Evolutionary conservation across 192 early-diverging fungal genomes (phyloP).

Genomic region (Irineochytrium annulatum): DNA sequence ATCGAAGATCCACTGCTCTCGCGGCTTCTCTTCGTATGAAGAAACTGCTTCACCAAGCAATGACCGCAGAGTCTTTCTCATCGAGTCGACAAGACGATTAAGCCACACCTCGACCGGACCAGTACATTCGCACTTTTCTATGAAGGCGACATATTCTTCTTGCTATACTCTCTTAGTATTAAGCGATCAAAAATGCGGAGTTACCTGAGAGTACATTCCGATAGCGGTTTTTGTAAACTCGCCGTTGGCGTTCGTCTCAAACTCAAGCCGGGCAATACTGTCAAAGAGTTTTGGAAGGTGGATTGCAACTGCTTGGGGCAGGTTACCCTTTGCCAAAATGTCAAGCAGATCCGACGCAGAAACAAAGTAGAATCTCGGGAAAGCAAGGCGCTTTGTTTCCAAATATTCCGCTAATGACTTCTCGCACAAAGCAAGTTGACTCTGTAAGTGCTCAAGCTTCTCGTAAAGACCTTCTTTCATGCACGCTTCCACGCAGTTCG

Average conservation of each 20-base stretch:
- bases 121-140: conserved; percentile 55
- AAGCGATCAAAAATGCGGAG: no score
- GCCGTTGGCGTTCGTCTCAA: conserved; percentile 43
- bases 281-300: conserved; percentile 63
- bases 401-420: conserved; percentile 64
- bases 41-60: conserved; percentile 54
- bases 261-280: conserved; percentile 51
- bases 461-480: conserved; percentile 56
- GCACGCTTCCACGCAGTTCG: conserved; percentile 57
- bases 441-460: conserved; percentile 49
- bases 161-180: no score
- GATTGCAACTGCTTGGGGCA: conserved; percentile 53
- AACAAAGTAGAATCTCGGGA: conserved; percentile 66
- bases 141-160: conserved; percentile 58
- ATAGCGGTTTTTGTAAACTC: conserved; percentile 57
- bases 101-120: conserved; percentile 65
- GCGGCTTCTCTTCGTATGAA: conserved; percentile 64
- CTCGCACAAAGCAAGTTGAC: conserved; percentile 60
- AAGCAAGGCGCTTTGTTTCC: conserved; percentile 61
- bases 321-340: conserved; percentile 64
- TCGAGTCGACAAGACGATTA: conserved; percentile 54
- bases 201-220: conserved; percentile 61
- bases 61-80: conserved; percentile 52
- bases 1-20: conserved; percentile 71
- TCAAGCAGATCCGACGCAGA: conserved; percentile 60